These are phyloP conservation scores for Camellia japonica DNA, from an alignment of 148 eudicot species.

Conservation along the genomic window DNA sequence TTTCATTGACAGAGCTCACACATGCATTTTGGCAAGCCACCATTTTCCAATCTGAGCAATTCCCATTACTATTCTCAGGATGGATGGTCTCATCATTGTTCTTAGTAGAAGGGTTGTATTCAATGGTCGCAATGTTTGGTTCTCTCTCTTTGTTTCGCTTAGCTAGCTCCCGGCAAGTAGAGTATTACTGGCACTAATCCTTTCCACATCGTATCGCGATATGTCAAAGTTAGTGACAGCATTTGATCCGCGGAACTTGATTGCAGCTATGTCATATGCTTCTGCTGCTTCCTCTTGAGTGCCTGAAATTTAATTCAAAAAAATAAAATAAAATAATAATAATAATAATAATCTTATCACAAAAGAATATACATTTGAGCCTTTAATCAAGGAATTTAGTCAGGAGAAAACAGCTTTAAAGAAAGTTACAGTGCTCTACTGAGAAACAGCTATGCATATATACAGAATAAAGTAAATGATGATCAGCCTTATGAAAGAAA, in stretches of 20 bases:
- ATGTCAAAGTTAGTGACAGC: constrained; percentile 94
- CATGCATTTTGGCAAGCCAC: constrained; percentile 11
- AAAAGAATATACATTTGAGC: neutral
- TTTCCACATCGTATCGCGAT: constrained; percentile 64
- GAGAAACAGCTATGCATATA: neutral
- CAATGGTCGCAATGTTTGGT: constrained; percentile 11
- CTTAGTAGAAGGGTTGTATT: constrained; percentile 2
- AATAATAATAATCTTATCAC: no score
- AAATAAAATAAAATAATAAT: neutral
- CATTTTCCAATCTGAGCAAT: constrained; percentile 42
- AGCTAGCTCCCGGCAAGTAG: constrained; percentile 71
- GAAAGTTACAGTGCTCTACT: neutral
- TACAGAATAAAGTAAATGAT: constrained; percentile 12
- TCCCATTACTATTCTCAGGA: constrained; percentile 6
- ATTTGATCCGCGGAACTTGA: constrained; percentile 71
- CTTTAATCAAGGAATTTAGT: neutral
- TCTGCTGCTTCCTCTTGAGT: constrained; percentile 97
- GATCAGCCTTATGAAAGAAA: constrained; percentile 40
- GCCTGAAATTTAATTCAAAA: constrained; percentile 33
- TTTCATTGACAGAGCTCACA: neutral
- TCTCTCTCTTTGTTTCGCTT: constrained; percentile 38
- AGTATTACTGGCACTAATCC: constrained; percentile 59
- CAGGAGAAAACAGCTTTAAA: constrained; percentile 17
- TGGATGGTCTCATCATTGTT: constrained; percentile 6
- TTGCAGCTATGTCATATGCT: constrained; percentile 94